Conservation (phyloP, 306 rosid species). For the Malus sieversii region DNA sequence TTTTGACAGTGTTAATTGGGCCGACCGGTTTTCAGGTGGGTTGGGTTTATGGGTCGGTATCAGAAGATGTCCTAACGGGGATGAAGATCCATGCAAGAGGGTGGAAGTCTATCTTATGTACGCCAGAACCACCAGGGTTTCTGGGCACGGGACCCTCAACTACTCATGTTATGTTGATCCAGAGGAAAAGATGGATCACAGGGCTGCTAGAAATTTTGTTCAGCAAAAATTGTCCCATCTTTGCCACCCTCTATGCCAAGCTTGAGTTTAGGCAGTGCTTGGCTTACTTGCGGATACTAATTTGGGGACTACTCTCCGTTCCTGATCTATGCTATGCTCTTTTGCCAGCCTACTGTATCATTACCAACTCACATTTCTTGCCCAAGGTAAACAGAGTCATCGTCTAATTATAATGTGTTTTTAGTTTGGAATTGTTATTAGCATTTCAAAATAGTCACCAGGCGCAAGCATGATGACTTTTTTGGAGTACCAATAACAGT, state of each 20-base stretch:
- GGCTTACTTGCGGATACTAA: slow-evolving; percentile 14
- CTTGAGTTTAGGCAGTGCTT: slow-evolving; percentile 23
- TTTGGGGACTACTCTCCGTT: slow-evolving; percentile 7
- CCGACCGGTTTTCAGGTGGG: slow-evolving; percentile 10
- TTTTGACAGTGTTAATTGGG: too few species aligned
- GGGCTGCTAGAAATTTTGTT: slow-evolving; percentile 20
- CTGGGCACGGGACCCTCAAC: slow-evolving; percentile 13
- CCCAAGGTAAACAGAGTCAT: slow-evolving; percentile 17
- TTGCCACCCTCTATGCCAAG: neutral
- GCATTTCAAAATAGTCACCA: too few species aligned
- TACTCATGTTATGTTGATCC: neutral
- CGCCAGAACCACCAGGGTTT: slow-evolving; percentile 20
- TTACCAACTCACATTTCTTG: slow-evolving; percentile 21
- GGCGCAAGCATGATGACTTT: too few species aligned
- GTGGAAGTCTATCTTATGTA: slow-evolving; percentile 17
- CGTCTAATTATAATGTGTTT: too few species aligned
- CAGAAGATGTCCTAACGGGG: slow-evolving; percentile 29
- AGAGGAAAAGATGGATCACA: slow-evolving; percentile 28
- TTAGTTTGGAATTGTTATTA: too few species aligned
- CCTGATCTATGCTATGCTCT: slow-evolving; percentile 18
- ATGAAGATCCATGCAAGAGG: slow-evolving; percentile 24
- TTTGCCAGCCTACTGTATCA: slow-evolving; percentile 25
- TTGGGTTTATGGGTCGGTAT: slow-evolving; percentile 28
- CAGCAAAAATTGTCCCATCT: slow-evolving; percentile 16
- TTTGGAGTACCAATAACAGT: too few species aligned